Conservation (phyloP, 208 protist genomes). For the Leishmania guyanensis region DNA sequence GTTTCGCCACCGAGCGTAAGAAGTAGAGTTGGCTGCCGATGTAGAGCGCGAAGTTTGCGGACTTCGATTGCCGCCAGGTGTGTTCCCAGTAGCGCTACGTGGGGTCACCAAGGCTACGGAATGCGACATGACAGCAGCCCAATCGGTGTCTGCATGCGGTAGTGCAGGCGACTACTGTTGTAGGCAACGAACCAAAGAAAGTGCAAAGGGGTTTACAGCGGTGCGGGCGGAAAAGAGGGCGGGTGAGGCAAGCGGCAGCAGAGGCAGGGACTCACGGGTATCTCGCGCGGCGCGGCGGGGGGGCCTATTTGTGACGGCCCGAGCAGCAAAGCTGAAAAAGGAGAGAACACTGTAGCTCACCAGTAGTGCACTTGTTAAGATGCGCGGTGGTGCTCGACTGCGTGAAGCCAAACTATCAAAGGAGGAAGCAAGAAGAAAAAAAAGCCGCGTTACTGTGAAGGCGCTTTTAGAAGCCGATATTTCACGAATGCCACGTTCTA, state of each 20-base stretch:
- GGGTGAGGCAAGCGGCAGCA: background rate
- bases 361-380: background rate
- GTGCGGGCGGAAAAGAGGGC: background rate
- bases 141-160: background rate
- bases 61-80: background rate
- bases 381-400: background rate
- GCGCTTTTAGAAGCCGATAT: background rate
- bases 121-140: background rate
- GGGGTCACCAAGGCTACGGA: background rate
- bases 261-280: background rate
- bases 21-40: background rate
- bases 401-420: background rate
- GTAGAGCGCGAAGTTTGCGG: background rate
- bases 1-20: background rate
- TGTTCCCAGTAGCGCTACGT: background rate
- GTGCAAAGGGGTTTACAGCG: background rate
- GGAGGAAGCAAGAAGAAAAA: background rate
- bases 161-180: background rate
- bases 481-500: background rate
- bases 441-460: background rate
- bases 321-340: background rate
- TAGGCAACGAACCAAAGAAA: background rate
- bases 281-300: background rate
- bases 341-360: background rate
- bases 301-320: background rate